Evolutionary conservation across 1,284 basidiomycete species (phyloP).

Genomic region (Ceratobasidium sp.): DNA sequence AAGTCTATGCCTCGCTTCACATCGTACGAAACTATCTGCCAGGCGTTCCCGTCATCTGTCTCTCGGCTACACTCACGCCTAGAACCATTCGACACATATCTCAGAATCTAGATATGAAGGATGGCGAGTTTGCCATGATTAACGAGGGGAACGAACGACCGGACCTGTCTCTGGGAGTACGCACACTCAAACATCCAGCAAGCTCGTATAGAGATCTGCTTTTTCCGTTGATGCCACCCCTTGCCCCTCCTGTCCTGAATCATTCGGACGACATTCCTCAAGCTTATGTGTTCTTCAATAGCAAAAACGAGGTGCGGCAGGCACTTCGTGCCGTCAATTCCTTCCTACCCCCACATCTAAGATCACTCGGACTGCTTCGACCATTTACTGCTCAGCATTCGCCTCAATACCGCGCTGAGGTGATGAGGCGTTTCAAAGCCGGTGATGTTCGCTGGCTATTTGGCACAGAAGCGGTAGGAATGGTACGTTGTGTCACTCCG

Average conservation of each 20-base stretch:
- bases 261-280: constrained; percentile 5
- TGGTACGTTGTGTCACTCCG: neutral
- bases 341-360: neutral
- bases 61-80: constrained; percentile 60
- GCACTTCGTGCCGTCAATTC: neutral
- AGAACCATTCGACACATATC: constrained; percentile 57
- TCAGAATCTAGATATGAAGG: constrained; percentile 56
- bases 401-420: neutral
- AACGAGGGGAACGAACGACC: constrained; percentile 60
- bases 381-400: neutral
- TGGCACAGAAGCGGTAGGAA: neutral
- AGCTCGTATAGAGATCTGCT: constrained; percentile 59
- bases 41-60: constrained; percentile 57
- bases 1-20: constrained; percentile 59
- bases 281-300: constrained; percentile 16
- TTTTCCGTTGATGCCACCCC: constrained; percentile 50
- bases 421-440: neutral
- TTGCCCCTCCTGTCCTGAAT: neutral
- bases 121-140: constrained; percentile 49
- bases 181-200: constrained; percentile 58
- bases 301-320: constrained; percentile 14
- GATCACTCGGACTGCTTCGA: neutral
- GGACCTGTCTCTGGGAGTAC: constrained; percentile 60
- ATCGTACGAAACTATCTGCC: constrained; percentile 59
- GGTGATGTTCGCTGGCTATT: neutral